Percentiles rank a stretch among this genome's conserved stretches.
These are phyloP conservation scores for Aspergillus olivimuriae DNA, from an alignment of 495 filamentous ascomycete species.

Conservation along the genomic window DNA sequence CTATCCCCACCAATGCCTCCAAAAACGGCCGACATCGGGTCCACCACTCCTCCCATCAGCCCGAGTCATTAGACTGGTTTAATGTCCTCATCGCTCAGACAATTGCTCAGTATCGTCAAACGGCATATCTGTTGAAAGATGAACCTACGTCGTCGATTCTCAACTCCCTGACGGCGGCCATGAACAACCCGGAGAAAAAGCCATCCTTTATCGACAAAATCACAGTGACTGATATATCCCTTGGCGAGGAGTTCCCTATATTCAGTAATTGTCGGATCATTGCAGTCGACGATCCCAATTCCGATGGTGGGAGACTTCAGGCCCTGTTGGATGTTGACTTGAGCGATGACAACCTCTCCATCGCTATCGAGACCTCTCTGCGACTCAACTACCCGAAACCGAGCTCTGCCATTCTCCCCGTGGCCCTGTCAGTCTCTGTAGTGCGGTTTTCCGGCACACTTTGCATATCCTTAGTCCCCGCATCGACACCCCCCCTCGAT, in stretches of 20 bases:
- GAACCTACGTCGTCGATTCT: constrained; percentile 66
- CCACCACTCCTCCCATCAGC: constrained; percentile 73
- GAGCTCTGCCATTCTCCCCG: constrained; percentile 81
- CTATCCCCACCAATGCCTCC: constrained; percentile 45
- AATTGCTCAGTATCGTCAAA: constrained; percentile 87
- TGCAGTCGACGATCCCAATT: constrained; percentile 45
- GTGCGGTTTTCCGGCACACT: constrained; percentile 92
- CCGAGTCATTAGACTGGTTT: constrained; percentile 99
- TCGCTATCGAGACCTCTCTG: constrained; percentile 89
- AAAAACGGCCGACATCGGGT: constrained; percentile 42
- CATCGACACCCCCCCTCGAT: constrained; percentile 35
- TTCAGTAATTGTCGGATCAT: constrained; percentile 98
- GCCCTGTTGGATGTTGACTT: constrained; percentile 95
- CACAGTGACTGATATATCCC: constrained; percentile 80
- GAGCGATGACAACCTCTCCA: constrained; percentile 82
- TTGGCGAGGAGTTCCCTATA: constrained; percentile 96
- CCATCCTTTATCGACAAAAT: constrained; percentile 93
- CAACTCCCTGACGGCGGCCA: constrained; percentile 78
- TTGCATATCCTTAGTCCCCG: constrained; percentile 83
- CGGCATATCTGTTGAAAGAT: constrained; percentile 77
- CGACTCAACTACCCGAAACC: constrained; percentile 90
- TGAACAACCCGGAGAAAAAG: constrained; percentile 73
- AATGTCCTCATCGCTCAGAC: constrained; percentile 97
- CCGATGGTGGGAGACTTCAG: constrained; percentile 64
- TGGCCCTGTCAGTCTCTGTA: constrained; percentile 84